Evolutionary conservation across 2,329 filamentous ascomycete species (phyloP), one percentile per base, ranked within the genome.

Genomic region (Nannizziopsis barbatae): DNA sequence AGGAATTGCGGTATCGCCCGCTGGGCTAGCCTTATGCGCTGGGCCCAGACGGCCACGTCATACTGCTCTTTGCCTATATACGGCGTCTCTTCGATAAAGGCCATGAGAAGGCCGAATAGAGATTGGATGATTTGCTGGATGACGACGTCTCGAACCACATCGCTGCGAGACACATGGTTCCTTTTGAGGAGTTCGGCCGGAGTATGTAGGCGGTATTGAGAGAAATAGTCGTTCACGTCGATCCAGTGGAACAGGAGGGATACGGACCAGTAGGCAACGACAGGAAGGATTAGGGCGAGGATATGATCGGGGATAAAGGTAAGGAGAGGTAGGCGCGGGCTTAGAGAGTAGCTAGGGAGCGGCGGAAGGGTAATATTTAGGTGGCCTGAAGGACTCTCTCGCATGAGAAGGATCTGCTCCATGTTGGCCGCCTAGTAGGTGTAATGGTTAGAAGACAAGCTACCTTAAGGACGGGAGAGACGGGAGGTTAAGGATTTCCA

Each of bases 61-160:
- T 94, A 88, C 18, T 85, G 77, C 58, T 90, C 84, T 66, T 77
- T 85, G 44, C 92, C 92, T 36, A 74, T 75, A 59, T 81, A 80
- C 55, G 90, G 83, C 37, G 77, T 72, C 2, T 81, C 78, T 58
- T 96, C 92, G 15, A 83, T 81, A 56, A 81, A 68, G 3, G 80
- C 79, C 37, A 96, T 69, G 2, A 77, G 65, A 47, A 81, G 65
- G 35, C 84, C 83, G 37, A 86, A 82, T 14, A 75, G 66, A 18
- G 86, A 84, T 71, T 98, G 92, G 42, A 98, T 85, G 52, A 90
- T 65, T 64, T 98, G 92, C 69, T 98, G 90, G 50, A 96, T 63
- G 48, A 96, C 70, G 57, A 96, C 90, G 72, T 96, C 90, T 64
- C 86, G 82, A 54, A 90, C 79, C 2, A 95, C 88, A 60, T 95